phyloP scores from a whole-genome alignment of 2,329 filamentous ascomycete genomes.

The Phaeoacremonium minimum region DNA sequence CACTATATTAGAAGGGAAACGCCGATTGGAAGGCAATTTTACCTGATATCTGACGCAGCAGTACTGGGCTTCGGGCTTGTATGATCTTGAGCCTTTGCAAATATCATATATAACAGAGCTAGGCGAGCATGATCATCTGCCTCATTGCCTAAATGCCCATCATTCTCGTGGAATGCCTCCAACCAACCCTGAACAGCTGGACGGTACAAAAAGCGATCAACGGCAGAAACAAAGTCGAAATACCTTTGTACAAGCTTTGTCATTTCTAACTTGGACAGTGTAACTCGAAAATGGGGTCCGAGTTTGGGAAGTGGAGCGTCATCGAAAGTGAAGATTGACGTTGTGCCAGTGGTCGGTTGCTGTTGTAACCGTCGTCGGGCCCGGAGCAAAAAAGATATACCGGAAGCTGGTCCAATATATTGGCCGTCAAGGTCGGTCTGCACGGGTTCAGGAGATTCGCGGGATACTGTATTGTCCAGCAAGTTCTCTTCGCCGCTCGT shows the following conservation, averaged over 20 bases:
- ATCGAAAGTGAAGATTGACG: constrained; percentile 44
- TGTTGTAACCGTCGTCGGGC: constrained; percentile 43
- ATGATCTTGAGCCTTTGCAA: constrained; percentile 46
- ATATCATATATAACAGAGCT: constrained; percentile 31
- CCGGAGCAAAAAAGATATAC: constrained; percentile 42
- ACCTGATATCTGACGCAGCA: not conserved
- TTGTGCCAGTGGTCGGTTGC: constrained; percentile 26
- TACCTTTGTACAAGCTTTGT: constrained; percentile 27
- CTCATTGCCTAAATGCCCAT: constrained; percentile 29
- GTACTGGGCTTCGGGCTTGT: constrained; percentile 8
- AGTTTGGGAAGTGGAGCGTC: constrained; percentile 42
- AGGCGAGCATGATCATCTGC: constrained; percentile 31
- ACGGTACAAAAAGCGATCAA: constrained; percentile 36
- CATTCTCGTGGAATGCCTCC: constrained; percentile 38
- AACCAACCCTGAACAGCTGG: constrained; percentile 36
- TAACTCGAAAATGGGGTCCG: constrained; percentile 36
- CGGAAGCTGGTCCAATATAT: constrained; percentile 41
- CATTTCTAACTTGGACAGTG: constrained; percentile 26
- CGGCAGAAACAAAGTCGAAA: constrained; percentile 36
- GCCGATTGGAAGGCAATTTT: too few species aligned
- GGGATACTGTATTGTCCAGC: too few species aligned
- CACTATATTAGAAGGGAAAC: too few species aligned
- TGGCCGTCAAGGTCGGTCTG: constrained; percentile 40
- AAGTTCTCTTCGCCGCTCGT: not conserved
- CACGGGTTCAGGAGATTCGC: constrained; percentile 37